Percentiles rank a stretch among this genome's conserved stretches.
Conservation (phyloP, 768 basidiomycete genomes). For the Hericium alpestre region DNA sequence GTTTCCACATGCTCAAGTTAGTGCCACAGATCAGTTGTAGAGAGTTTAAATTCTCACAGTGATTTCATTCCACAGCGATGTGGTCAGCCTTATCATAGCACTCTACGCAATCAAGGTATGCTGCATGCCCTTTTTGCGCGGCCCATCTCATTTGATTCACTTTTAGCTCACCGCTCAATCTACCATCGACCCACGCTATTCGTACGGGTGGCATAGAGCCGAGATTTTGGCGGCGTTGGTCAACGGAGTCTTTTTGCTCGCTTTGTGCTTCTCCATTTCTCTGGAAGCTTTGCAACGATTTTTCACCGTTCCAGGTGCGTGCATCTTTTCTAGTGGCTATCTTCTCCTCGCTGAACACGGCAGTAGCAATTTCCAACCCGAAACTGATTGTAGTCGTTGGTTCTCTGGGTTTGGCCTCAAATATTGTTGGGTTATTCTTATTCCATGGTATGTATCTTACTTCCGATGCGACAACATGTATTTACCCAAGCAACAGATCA, state of each 20-base stretch:
- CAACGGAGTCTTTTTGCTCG: constrained; percentile 94
- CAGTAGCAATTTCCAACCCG: constrained; percentile 78
- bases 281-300: constrained; percentile 89
- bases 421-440: constrained; percentile 85
- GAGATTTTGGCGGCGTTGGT: constrained; percentile 91
- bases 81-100: constrained; percentile 89
- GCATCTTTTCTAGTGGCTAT: neutral
- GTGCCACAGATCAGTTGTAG: constrained; percentile 16
- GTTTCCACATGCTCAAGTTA: constrained; percentile 98
- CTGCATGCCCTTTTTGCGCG: constrained; percentile 4
- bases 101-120: constrained; percentile 84
- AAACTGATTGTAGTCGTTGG: constrained; percentile 86
- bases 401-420: constrained; percentile 78
- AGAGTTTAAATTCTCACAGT: neutral
- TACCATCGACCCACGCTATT: constrained; percentile 64
- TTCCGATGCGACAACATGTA: neutral
- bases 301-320: constrained; percentile 69
- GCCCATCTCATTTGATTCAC: constrained; percentile 2
- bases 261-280: constrained; percentile 91
- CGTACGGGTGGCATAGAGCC: constrained; percentile 99
- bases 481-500: constrained; percentile 5
- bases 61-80: constrained; percentile 56
- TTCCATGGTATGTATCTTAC: constrained; percentile 70
- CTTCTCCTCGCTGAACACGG: neutral
- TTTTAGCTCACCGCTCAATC: constrained; percentile 53